A percentile compares a stretch with the other conserved stretches of the same genome.
phyloP scores from a whole-genome alignment of 2,329 filamentous ascomycete species.

The Hypoxylon sp. region DNA sequence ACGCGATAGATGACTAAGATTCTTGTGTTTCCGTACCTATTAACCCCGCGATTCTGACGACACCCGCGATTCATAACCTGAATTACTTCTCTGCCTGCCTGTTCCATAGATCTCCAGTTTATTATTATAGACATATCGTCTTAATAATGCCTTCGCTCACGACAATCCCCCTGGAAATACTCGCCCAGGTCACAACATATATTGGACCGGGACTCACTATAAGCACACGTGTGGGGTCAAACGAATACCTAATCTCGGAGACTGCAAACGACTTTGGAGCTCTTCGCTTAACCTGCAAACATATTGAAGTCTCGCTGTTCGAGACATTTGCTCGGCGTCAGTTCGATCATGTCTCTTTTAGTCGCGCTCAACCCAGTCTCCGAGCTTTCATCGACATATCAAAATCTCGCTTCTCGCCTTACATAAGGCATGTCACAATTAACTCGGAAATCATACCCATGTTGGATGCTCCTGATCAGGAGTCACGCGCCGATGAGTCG shows the following conservation, averaged over 20 bases:
- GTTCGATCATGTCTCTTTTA: conserved; percentile 73
- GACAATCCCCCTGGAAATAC: conserved; percentile 66
- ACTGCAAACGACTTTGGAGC: conserved; percentile 63
- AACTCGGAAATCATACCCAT: conserved; percentile 11
- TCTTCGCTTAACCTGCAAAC: conserved; percentile 66
- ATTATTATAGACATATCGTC: too few relatives aligned
- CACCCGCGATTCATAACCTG: too few relatives aligned
- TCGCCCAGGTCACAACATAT: conserved; percentile 62
- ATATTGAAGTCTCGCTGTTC: conserved; percentile 65
- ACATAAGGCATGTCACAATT: conserved; percentile 29
- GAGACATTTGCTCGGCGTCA: conserved; percentile 68
- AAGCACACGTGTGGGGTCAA: too few relatives aligned
- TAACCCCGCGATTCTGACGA: background rate
- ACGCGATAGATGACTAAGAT: conserved; percentile 7
- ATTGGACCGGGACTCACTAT: conserved; percentile 51
- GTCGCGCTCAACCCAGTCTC: conserved; percentile 66
- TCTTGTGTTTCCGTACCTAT: conserved; percentile 4
- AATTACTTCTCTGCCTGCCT: too few relatives aligned
- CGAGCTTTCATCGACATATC: conserved; percentile 50
- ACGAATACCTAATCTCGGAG: too few relatives aligned
- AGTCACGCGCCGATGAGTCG: background rate
- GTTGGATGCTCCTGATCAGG: background rate
- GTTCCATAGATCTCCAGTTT: too few relatives aligned
- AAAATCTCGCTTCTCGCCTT: conserved; percentile 33
- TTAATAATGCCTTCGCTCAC: conserved; percentile 27